These are phyloP conservation scores for Pholiota adiposa DNA, from an alignment of 1,284 basidiomycete genomes.

Conservation along the genomic window DNA sequence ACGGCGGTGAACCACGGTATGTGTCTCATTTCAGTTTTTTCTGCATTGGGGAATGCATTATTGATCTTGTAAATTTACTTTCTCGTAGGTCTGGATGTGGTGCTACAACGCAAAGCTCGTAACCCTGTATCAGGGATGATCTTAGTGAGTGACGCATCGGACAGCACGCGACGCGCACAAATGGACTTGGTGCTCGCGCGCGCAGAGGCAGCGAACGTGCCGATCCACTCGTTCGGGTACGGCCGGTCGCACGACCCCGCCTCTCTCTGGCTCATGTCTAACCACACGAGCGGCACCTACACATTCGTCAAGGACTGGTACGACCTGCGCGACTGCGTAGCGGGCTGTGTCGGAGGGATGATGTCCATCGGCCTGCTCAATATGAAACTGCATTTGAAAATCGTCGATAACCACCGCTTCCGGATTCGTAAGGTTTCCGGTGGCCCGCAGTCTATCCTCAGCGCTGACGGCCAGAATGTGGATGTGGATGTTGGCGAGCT, in stretches of 20 bases:
- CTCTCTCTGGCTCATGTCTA: conserved; percentile 98
- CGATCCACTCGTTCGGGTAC: conserved; percentile 96
- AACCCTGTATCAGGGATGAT: conserved; percentile 92
- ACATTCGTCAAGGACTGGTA: conserved; percentile 98
- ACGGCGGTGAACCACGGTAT: conserved; percentile 91
- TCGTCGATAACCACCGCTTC: conserved; percentile 84
- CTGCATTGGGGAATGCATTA: conserved; percentile 1
- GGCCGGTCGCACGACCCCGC: conserved; percentile 96
- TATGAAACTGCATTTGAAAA: conserved; percentile 92
- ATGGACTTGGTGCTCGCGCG: conserved; percentile 98
- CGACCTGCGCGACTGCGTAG: conserved; percentile 86
- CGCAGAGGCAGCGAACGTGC: conserved; percentile 93
- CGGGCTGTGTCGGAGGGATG: conserved; percentile 92
- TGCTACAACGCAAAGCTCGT: conserved; percentile 90
- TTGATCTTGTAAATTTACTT: not conserved
- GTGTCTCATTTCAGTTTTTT: conserved; percentile 30
- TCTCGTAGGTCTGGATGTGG: conserved; percentile 80
- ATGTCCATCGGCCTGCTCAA: conserved; percentile 89
- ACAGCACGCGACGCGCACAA: conserved; percentile 92
- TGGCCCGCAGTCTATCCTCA: conserved; percentile 80
- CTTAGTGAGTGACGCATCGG: conserved; percentile 89
- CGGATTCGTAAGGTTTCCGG: conserved; percentile 91
- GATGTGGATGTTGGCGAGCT: conserved; percentile 95
- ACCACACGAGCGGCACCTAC: conserved; percentile 96
- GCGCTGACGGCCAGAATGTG: conserved; percentile 88